Conservation (phyloP, 495 filamentous ascomycete genomes). For the Delitschia confertaspora region DNA sequence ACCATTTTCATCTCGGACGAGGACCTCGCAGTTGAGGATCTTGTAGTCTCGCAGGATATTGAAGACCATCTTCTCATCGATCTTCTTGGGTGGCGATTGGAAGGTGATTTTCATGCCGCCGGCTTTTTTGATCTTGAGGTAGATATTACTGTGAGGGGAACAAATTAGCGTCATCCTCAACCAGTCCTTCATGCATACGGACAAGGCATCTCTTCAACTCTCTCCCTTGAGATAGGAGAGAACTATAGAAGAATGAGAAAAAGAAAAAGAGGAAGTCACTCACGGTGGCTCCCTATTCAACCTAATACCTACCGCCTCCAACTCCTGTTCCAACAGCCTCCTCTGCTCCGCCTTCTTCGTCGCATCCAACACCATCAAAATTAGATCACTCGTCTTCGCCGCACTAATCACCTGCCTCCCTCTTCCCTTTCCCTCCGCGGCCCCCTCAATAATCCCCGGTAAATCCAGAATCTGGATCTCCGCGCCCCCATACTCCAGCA, state of each 20-base stretch:
- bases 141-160: conserved; percentile 89
- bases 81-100: conserved; percentile 70
- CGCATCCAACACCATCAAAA: conserved; percentile 95
- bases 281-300: conserved; percentile 89
- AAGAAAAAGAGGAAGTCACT: conserved; percentile 26
- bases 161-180: too few species aligned
- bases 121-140: conserved; percentile 93
- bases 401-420: conserved; percentile 96
- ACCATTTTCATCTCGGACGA: conserved; percentile 90
- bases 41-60: conserved; percentile 98
- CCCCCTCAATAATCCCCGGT: conserved; percentile 97
- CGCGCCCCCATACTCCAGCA: conserved; percentile 94
- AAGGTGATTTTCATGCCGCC: conserved; percentile 99
- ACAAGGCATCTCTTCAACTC: background rate
- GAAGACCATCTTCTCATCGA: conserved; percentile 96
- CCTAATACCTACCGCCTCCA: conserved; percentile 94
- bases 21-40: conserved; percentile 93
- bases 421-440: conserved; percentile 90
- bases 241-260: background rate
- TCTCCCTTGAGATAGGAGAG: background rate
- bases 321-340: conserved; percentile 77
- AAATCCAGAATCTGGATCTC: conserved; percentile 98
- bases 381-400: conserved; percentile 96
- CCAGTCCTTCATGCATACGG: background rate
- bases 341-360: conserved; percentile 95